A percentile compares a stretch with the other conserved stretches of the same genome.
These are phyloP conservation scores for Tulasnella sp. DNA, from an alignment of 768 basidiomycete species.

Conservation along the genomic window DNA sequence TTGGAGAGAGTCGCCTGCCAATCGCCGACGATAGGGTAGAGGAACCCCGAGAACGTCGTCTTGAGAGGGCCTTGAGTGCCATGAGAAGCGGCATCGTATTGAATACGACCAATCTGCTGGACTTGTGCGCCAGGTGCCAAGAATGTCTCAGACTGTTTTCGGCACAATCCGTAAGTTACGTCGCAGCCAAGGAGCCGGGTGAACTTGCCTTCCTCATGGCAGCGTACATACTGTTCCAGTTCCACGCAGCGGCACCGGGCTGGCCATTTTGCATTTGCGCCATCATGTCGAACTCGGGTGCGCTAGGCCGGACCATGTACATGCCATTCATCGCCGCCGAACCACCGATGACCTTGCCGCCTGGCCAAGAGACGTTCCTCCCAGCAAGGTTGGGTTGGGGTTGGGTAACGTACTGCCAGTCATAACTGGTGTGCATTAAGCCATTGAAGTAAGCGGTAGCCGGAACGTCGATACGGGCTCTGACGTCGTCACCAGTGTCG, in stretches of 20 bases:
- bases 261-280: constrained; percentile 24
- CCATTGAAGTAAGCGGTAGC: constrained; percentile 41
- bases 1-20: constrained; percentile 43
- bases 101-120: constrained; percentile 33
- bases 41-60: constrained; percentile 39
- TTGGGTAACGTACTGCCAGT: constrained; percentile 43
- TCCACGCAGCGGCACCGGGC: constrained; percentile 27
- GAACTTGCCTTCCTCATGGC: constrained; percentile 30
- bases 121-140: constrained; percentile 36
- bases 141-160: constrained; percentile 37
- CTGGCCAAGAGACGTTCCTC: constrained; percentile 31
- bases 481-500: constrained; percentile 9
- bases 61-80: constrained; percentile 43
- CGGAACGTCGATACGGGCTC: constrained; percentile 33
- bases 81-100: constrained; percentile 35
- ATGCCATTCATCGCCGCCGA: constrained; percentile 58
- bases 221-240: constrained; percentile 35
- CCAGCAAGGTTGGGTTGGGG: constrained; percentile 36
- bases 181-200: constrained; percentile 7
- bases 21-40: constrained; percentile 38
- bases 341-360: constrained; percentile 57
- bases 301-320: constrained; percentile 46
- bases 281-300: constrained; percentile 39
- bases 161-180: background rate
- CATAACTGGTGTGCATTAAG: constrained; percentile 36